Evolutionary conservation across 192 early-diverging fungal species (phyloP).

Genomic region (Borealophlyctis nickersoniae): DNA sequence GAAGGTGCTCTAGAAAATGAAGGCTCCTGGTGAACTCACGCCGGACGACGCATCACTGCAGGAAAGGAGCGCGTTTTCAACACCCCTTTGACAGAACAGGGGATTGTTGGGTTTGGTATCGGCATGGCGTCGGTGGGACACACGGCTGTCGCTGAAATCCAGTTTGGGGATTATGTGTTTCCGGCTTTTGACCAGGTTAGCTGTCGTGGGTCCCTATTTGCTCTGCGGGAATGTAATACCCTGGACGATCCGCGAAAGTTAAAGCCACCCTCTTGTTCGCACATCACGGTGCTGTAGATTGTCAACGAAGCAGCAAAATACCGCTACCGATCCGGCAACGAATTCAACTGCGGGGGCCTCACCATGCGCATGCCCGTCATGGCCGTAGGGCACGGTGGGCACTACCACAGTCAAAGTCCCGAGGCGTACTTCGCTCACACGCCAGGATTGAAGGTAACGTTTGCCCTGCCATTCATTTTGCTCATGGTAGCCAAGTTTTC

Average conservation of each 20-base stretch:
- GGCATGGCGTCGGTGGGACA: slow-evolving; percentile 92
- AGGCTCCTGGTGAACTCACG: not conserved
- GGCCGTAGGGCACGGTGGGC: slow-evolving; percentile 96
- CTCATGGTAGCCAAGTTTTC: slow-evolving; percentile 1
- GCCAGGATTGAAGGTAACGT: slow-evolving; percentile 80
- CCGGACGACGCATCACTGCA: too few relatives aligned
- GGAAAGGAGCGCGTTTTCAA: slow-evolving; percentile 90
- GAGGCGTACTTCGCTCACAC: slow-evolving; percentile 95
- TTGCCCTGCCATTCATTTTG: too few relatives aligned
- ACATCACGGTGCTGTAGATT: slow-evolving; percentile 48
- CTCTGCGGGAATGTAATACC: slow-evolving; percentile 1
- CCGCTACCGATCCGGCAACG: slow-evolving; percentile 90
- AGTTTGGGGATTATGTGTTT: slow-evolving; percentile 98
- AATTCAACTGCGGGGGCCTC: slow-evolving; percentile 86
- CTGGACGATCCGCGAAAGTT: too few relatives aligned
- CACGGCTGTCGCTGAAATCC: slow-evolving; percentile 96
- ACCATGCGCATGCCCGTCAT: slow-evolving; percentile 87
- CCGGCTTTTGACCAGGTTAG: slow-evolving; percentile 94
- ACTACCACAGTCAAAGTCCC: slow-evolving; percentile 91
- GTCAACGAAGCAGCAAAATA: slow-evolving; percentile 98
- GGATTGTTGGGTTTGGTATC: slow-evolving; percentile 91
- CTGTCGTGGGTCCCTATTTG: not conserved
- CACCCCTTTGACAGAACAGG: slow-evolving; percentile 94
- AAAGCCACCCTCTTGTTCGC: too few relatives aligned
- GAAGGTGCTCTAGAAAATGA: not conserved